phyloP scores from a whole-genome alignment of 2,329 filamentous ascomycete species.

The Phialophora macrospora region DNA sequence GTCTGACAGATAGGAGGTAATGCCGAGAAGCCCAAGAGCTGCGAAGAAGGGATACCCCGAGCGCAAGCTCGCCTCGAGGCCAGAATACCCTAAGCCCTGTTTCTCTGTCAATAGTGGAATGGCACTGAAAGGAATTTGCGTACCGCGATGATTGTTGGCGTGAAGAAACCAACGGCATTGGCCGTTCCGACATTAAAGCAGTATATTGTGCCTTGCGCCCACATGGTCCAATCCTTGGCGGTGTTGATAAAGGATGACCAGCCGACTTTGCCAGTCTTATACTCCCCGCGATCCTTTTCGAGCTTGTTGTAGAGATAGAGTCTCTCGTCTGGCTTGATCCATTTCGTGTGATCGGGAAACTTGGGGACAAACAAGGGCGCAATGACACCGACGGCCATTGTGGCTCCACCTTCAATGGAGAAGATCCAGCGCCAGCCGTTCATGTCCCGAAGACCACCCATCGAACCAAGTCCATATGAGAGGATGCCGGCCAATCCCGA shows the following conservation, averaged over 20 bases:
- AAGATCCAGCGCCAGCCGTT: conserved; percentile 28
- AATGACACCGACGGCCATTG: conserved; percentile 18
- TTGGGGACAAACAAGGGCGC: conserved; percentile 17
- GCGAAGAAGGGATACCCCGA: conserved; percentile 23
- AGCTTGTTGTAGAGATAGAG: conserved; percentile 21
- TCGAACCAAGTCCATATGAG: conserved; percentile 62
- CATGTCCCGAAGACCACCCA: conserved; percentile 18
- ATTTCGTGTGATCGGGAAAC: conserved; percentile 27
- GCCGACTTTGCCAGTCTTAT: conserved; percentile 17
- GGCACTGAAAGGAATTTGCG: background rate
- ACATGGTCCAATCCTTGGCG: conserved; percentile 21
- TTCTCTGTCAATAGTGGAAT: background rate
- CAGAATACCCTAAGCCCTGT: conserved; percentile 25
- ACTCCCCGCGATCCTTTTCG: conserved; percentile 21
- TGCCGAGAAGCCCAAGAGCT: conserved; percentile 16
- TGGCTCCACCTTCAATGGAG: conserved; percentile 22
- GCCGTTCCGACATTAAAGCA: conserved; percentile 20
- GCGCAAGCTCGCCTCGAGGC: conserved; percentile 20
- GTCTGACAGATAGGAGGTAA: conserved; percentile 19
- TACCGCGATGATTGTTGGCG: conserved; percentile 24
- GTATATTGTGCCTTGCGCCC: conserved; percentile 21
- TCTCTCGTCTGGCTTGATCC: conserved; percentile 22
- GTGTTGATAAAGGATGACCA: conserved; percentile 10
- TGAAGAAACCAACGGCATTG: conserved; percentile 21
- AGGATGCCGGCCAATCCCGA: conserved; percentile 63